Conservation (phyloP, 768 basidiomycete genomes). For the Artomyces pyxidatus region DNA sequence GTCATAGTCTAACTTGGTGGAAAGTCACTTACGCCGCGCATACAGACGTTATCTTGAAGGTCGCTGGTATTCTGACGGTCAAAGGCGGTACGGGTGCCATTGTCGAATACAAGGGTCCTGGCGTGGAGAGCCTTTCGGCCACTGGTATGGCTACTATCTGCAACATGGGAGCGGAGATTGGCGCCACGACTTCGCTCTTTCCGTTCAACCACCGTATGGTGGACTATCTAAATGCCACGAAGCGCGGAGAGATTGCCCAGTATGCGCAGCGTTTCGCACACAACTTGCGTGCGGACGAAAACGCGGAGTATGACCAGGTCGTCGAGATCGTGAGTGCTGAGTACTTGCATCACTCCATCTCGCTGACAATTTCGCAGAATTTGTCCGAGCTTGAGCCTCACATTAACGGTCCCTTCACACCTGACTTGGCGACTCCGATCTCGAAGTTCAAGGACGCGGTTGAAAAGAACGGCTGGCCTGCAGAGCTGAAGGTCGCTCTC, state of each 20-base stretch:
- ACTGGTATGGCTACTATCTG: conserved; percentile 99
- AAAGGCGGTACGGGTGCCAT: conserved; percentile 99
- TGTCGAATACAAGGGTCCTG: conserved; percentile 92
- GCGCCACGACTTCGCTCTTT: conserved; percentile 98
- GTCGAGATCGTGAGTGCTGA: conserved; percentile 85
- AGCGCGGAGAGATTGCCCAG: conserved; percentile 76
- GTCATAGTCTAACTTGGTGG: background rate
- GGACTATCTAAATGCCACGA: conserved; percentile 92
- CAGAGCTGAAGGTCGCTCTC: conserved; percentile 92
- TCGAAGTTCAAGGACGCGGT: conserved; percentile 90
- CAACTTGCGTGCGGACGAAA: conserved; percentile 84
- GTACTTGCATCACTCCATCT: too few species aligned
- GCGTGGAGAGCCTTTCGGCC: conserved; percentile 93
- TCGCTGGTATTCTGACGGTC: conserved; percentile 97
- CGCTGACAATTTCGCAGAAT: too few species aligned
- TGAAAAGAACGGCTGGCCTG: conserved; percentile 94
- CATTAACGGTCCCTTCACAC: conserved; percentile 99
- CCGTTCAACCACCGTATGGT: conserved; percentile 96
- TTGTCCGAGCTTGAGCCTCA: conserved; percentile 97
- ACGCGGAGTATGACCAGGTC: conserved; percentile 87
- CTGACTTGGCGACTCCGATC: conserved; percentile 96
- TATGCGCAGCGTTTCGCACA: conserved; percentile 86
- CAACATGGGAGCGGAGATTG: conserved; percentile 99
- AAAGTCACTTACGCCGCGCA: background rate
- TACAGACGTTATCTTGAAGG: conserved; percentile 95